phyloP scores from a whole-genome alignment of 805 yeast species.

The Schwanniomyces vanrijiae region DNA sequence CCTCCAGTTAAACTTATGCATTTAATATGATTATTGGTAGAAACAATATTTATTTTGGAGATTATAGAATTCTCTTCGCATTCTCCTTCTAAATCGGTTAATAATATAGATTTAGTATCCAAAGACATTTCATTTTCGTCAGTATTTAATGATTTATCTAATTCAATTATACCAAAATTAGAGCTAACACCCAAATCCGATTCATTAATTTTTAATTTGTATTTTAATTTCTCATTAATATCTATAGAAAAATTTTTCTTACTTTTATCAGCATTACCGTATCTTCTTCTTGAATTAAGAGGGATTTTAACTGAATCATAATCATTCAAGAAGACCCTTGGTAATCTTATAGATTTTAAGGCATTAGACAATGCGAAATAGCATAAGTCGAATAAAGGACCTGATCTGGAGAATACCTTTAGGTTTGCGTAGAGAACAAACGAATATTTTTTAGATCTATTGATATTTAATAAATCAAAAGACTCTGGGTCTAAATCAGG shows the following conservation, averaged over 20 bases:
- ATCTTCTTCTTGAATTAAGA: constrained; percentile 48
- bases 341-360: constrained; percentile 57
- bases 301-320: constrained; percentile 53
- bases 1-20: constrained; percentile 53
- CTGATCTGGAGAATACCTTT: constrained; percentile 76
- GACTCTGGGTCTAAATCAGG: constrained; percentile 19
- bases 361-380: constrained; percentile 71
- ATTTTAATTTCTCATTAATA: constrained; percentile 25
- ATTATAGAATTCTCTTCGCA: constrained; percentile 68
- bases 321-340: constrained; percentile 69
- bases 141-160: constrained; percentile 28
- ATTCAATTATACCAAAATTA: constrained; percentile 60
- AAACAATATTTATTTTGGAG: constrained; percentile 52
- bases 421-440: constrained; percentile 68
- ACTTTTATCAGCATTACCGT: constrained; percentile 40
- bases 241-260: constrained; percentile 52
- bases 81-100: constrained; percentile 82
- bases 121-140: constrained; percentile 27
- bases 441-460: constrained; percentile 19
- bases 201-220: constrained; percentile 39
- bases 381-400: constrained; percentile 77
- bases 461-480: constrained; percentile 10
- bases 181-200: constrained; percentile 43
- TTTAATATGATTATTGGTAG: constrained; percentile 21
- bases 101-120: constrained; percentile 37